Percentiles rank a stretch among this genome's conserved stretches.
Conservation (phyloP, 768 basidiomycete species). For the Boletus tylopilopsis region DNA sequence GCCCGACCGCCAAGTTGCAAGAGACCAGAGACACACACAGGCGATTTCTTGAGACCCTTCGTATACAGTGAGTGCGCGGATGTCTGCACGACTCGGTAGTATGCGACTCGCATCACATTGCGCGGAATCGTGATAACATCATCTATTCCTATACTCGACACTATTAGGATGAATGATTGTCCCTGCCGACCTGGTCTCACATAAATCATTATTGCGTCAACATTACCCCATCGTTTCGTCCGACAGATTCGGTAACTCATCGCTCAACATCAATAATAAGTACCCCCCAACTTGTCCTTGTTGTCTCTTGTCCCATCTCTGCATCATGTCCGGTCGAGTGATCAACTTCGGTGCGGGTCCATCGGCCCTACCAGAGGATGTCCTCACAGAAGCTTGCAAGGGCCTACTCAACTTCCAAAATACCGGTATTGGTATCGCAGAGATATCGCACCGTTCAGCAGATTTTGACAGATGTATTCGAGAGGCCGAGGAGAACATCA, state of each 20-base stretch:
- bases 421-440: constrained; percentile 94
- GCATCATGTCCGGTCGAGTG: constrained; percentile 40
- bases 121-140: too few species aligned
- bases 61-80: too few species aligned
- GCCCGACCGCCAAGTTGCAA: too few species aligned
- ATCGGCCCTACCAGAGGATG: constrained; percentile 83
- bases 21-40: too few species aligned
- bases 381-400: constrained; percentile 76
- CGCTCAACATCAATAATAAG: not conserved
- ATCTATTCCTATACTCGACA: too few species aligned
- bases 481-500: constrained; percentile 60
- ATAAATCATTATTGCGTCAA: not conserved
- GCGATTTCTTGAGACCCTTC: too few species aligned
- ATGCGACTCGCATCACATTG: too few species aligned
- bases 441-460: constrained; percentile 93
- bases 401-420: constrained; percentile 88
- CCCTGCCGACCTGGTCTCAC: too few species aligned
- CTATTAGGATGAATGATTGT: too few species aligned
- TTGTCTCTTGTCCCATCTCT: too few species aligned
- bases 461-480: constrained; percentile 75
- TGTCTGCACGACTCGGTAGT: too few species aligned
- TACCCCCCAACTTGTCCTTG: not conserved
- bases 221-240: not conserved
- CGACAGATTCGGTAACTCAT: not conserved
- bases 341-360: constrained; percentile 96